Percentiles rank a stretch among this genome's conserved stretches.
Conservation (phyloP, 352 stramenopile genomes). For the Phytophthora ohioensis region DNA sequence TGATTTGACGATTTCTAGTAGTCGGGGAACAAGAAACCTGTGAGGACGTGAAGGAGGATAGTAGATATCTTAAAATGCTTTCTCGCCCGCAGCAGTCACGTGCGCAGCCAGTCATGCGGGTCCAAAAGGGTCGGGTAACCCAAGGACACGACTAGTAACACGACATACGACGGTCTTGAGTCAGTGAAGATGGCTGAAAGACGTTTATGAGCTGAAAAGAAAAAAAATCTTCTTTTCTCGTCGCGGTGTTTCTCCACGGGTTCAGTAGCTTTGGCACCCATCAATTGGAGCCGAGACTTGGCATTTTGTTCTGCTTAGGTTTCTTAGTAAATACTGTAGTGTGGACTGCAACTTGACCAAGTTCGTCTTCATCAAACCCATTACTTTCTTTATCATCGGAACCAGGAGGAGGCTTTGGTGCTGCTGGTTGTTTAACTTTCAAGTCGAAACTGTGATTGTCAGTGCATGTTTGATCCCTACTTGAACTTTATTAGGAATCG, state of each 20-base stretch:
- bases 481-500: background rate
- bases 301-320: conserved; percentile 28
- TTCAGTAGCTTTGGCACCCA: conserved; percentile 63
- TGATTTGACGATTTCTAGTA: conserved; percentile 18
- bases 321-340: background rate
- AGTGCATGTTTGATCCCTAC: background rate
- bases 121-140: conserved; percentile 45
- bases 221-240: conserved; percentile 36
- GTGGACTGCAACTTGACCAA: background rate
- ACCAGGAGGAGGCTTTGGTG: conserved; percentile 30
- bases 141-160: conserved; percentile 46
- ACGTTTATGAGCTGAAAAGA: background rate
- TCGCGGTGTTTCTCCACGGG: conserved; percentile 45
- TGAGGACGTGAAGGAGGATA: conserved; percentile 49
- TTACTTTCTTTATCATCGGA: conserved; percentile 27
- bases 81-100: conserved; percentile 45
- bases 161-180: conserved; percentile 20
- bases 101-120: conserved; percentile 37
- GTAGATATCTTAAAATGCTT: conserved; percentile 50
- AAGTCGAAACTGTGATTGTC: background rate
- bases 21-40: conserved; percentile 43
- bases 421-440: conserved; percentile 2
- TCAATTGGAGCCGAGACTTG: conserved; percentile 25
- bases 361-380: conserved; percentile 19
- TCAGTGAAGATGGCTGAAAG: conserved; percentile 40